Base-by-base conservation (phyloP, 2,329 filamentous ascomycete genomes). In the Sphaerulina populicola region DNA sequence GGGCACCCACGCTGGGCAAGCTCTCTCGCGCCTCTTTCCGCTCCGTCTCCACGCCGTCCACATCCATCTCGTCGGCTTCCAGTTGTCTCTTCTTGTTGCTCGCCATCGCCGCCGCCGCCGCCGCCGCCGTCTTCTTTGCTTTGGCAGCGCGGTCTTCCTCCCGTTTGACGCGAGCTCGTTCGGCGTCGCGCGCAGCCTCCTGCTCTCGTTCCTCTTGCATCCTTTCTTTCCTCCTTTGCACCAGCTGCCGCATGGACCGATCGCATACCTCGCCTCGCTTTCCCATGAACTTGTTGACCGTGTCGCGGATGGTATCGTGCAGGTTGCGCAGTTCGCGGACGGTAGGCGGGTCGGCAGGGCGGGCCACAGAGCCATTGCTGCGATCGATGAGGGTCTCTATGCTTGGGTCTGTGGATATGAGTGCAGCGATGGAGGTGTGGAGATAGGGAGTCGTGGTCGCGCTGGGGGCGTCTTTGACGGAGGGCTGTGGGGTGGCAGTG, bases 1-100 rank as follows among this genome's bases (percentile, higher is more conserved):
- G 82, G 11, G 81, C 81, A 41, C 82, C 82, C 57, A 81, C 76
- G 31, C 75, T 74, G 4, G 64, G 62, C 52, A 63, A 47, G 39
- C 79, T 75, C 52, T 84, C 86, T 70, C 88, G 89, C 66, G 86
- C 82, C 73, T 87, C 89, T 75, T 87, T 89, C 58, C 85, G 77
- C 67, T 90, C 89, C 64, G 79, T 78, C 62, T 79, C 63, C 27
- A 68, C 69, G 68, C 75, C 65, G 39, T 63, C 61, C 44, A 69
- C 61, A 52, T 75, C 62, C 54, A 60, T 62, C 45, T 66, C 64
- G 72, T 64, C 64, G 31, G 59, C 59, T 44, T 18, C 18, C 18
- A 18, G 18, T 18, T 52, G 60, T 23, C 61, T 54, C 59, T 65
- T 66, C 54, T 57, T 57, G 45, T 54, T 55, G n/a, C n/a, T n/a